A percentile compares a stretch with the other conserved stretches of the same genome.
These are phyloP conservation scores for Solanum stenotomum DNA, from an alignment of 257 asterid species.

Conservation along the genomic window DNA sequence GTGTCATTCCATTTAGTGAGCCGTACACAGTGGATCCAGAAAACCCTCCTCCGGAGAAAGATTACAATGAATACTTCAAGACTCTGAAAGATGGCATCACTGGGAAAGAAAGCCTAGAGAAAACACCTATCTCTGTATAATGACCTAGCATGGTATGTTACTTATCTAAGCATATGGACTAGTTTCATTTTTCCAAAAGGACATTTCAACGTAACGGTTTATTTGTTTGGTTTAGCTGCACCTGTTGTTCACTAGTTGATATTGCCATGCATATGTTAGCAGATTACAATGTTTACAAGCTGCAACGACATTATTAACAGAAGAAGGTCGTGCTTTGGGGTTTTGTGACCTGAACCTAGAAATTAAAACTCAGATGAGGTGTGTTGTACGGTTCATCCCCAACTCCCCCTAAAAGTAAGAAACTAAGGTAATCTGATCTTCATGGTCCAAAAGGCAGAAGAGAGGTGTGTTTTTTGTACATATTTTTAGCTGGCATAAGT, in stretches of 20 bases:
- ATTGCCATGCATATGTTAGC: neutral
- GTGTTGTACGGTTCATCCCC: neutral
- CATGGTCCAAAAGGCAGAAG: neutral
- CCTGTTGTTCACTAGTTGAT: neutral
- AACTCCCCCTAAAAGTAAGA: neutral
- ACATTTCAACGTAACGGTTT: neutral
- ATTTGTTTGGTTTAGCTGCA: neutral
- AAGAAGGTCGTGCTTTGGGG: neutral
- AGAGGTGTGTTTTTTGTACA: neutral
- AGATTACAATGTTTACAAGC: neutral
- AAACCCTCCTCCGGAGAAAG: constrained; percentile 88
- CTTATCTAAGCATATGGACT: neutral
- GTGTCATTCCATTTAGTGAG: constrained; percentile 86
- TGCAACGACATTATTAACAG: neutral
- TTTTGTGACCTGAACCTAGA: neutral
- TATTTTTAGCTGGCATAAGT: neutral
- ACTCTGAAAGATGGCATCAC: constrained; percentile 77
- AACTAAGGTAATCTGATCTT: neutral
- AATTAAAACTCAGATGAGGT: neutral
- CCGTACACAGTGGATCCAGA: constrained; percentile 89
- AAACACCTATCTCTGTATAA: constrained; percentile 52
- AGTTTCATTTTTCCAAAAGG: neutral
- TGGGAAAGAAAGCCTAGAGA: constrained; percentile 84
- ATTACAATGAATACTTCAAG: constrained; percentile 64
- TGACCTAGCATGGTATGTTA: constrained; percentile 12